Conservation (phyloP, 2,329 filamentous ascomycete genomes). For the Stagonosporopsis cucurbitacearum region DNA sequence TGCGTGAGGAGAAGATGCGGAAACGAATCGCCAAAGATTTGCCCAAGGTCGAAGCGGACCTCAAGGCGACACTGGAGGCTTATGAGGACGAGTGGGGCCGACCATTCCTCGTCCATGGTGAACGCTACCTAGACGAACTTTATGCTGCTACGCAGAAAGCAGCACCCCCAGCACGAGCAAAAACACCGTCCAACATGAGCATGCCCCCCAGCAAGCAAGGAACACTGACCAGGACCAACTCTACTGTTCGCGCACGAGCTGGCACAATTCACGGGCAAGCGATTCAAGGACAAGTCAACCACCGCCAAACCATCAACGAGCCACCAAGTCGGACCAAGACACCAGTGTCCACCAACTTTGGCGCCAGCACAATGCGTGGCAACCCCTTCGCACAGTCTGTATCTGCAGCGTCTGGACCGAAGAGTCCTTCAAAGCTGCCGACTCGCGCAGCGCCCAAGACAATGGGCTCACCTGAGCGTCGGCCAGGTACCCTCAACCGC, state of each 20-base stretch:
- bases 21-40: slow-evolving; percentile 97
- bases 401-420: slow-evolving; percentile 38
- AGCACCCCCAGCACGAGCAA: slow-evolving; percentile 70
- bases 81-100: slow-evolving; percentile 96
- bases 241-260: slow-evolving; percentile 35
- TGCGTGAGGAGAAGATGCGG: slow-evolving; percentile 97
- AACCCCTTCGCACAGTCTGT: slow-evolving; percentile 49
- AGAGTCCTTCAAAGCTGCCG: slow-evolving; percentile 73
- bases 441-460: slow-evolving; percentile 53
- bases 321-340: slow-evolving; percentile 49
- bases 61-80: slow-evolving; percentile 78
- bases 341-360: slow-evolving; percentile 45
- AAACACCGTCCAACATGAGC: slow-evolving; percentile 69
- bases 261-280: slow-evolving; percentile 51
- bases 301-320: slow-evolving; percentile 14
- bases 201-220: slow-evolving; percentile 39
- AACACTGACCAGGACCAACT: slow-evolving; percentile 36
- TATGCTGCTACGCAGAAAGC: slow-evolving; percentile 67
- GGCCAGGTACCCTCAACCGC: slow-evolving; percentile 37
- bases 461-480: slow-evolving; percentile 72
- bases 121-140: slow-evolving; percentile 87
- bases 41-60: slow-evolving; percentile 83
- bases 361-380: slow-evolving; percentile 41
- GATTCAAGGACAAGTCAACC: slow-evolving; percentile 45
- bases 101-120: slow-evolving; percentile 90